Percentiles rank a stretch among this genome's conserved stretches.
Conservation (phyloP, 2,329 filamentous ascomycete species). For the Botrytis medusae region DNA sequence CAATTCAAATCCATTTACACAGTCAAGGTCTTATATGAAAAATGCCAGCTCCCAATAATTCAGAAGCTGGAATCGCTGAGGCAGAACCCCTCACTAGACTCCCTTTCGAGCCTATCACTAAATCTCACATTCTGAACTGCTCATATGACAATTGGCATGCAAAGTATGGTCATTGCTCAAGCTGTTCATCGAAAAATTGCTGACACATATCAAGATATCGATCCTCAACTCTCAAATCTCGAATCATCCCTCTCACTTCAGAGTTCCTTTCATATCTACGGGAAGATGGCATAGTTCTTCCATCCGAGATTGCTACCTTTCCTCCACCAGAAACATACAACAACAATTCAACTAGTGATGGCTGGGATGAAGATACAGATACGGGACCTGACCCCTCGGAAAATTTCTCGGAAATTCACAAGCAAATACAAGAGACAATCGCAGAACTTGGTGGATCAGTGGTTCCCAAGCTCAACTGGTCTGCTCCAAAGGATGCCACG, state of each 20-base stretch:
- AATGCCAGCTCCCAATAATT: conserved; percentile 36
- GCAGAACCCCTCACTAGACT: conserved; percentile 43
- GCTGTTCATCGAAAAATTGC: background rate
- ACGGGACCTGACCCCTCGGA: conserved; percentile 33
- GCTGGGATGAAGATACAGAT: conserved; percentile 48
- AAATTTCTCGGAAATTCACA: conserved; percentile 69
- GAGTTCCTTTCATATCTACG: conserved; percentile 84
- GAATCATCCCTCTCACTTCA: conserved; percentile 73
- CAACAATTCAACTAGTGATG: conserved; percentile 53
- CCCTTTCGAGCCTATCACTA: conserved; percentile 79
- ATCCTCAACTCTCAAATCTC: conserved; percentile 77
- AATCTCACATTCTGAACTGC: conserved; percentile 87
- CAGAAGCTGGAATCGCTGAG: conserved; percentile 22
- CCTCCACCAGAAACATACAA: conserved; percentile 33
- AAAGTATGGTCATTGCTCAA: conserved; percentile 48
- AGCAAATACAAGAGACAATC: conserved; percentile 74
- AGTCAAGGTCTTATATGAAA: conserved; percentile 6
- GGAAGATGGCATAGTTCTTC: conserved; percentile 88
- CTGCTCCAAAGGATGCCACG: conserved; percentile 89
- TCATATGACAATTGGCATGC: conserved; percentile 93
- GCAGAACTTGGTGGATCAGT: conserved; percentile 80
- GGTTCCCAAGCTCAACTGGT: conserved; percentile 96
- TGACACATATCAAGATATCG: conserved; percentile 60
- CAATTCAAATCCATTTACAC: background rate
- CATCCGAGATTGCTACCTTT: conserved; percentile 53